Conservation (phyloP, 1,284 basidiomycete species). For the Austropuccinia psidii region DNA sequence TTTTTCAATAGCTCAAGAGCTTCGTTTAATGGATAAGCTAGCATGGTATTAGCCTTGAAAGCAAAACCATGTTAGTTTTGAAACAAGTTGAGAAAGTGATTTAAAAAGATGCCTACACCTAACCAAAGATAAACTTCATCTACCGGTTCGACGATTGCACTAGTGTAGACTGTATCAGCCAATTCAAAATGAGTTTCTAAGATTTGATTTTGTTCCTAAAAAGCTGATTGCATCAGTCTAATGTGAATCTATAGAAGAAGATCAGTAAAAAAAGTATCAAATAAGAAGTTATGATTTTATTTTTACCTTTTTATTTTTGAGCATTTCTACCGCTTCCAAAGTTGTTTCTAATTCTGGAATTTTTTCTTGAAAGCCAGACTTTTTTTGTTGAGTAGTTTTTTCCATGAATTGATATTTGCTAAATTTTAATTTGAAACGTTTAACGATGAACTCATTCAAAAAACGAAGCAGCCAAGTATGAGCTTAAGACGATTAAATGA, state of each 20-base stretch:
- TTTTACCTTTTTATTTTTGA: conserved; percentile 57
- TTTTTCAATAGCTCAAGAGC: conserved; percentile 67
- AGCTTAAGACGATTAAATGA: background rate
- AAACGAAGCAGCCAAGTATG: background rate
- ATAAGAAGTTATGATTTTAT: conserved; percentile 52
- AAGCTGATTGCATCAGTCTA: conserved; percentile 42
- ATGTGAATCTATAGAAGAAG: background rate
- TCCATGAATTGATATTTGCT: conserved; percentile 99
- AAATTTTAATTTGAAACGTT: conserved; percentile 31
- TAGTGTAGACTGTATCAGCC: conserved; percentile 88
- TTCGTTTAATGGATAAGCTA: conserved; percentile 78
- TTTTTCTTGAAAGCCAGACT: conserved; percentile 76
- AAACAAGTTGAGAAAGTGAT: background rate
- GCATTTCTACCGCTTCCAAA: conserved; percentile 74
- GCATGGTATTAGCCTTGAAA: conserved; percentile 77
- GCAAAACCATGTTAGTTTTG: background rate
- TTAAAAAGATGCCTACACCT: conserved; percentile 50
- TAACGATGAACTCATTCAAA: background rate
- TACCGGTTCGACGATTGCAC: conserved; percentile 75
- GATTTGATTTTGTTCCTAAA: conserved; percentile 52
- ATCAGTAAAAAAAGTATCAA: background rate
- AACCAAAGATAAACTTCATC: conserved; percentile 92
- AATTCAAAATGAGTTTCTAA: conserved; percentile 85
- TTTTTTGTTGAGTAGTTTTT: conserved; percentile 68
- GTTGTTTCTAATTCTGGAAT: conserved; percentile 96